These are phyloP conservation scores for Nasturtium officinale DNA, from an alignment of 345 rosid genomes.

Conservation along the genomic window DNA sequence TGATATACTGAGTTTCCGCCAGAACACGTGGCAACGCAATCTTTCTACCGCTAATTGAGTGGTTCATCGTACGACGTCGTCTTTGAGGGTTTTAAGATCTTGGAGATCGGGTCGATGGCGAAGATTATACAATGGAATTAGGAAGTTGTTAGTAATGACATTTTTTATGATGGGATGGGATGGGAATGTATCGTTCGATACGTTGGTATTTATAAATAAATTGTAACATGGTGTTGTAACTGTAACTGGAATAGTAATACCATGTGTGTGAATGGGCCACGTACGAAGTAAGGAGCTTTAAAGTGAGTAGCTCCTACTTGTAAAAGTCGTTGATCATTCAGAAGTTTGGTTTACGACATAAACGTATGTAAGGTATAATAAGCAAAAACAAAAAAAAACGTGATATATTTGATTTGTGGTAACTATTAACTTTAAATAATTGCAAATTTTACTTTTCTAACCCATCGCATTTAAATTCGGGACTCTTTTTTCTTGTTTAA, in stretches of 20 bases:
- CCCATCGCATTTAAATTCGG: not conserved
- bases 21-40: slow-evolving; percentile 10
- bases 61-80: not conserved
- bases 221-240: too few relatives aligned
- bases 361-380: not conserved
- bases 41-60: slow-evolving; percentile 21
- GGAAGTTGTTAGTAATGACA: not conserved
- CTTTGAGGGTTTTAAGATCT: not conserved
- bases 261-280: not conserved
- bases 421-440: not conserved
- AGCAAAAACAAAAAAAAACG: not conserved
- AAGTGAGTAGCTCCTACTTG: not conserved
- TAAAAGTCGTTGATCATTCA: not conserved
- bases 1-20: not conserved
- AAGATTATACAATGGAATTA: not conserved
- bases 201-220: slow-evolving; percentile 10
- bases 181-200: not conserved
- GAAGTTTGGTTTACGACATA: slow-evolving; percentile 12
- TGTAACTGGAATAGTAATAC: not conserved
- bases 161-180: not conserved
- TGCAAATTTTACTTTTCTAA: not conserved
- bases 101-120: not conserved
- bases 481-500: not conserved
- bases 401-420: not conserved
- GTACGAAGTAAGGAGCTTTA: not conserved